These are phyloP conservation scores for Trichoderma sp. DNA, from an alignment of 2,329 filamentous ascomycete species.

Conservation along the genomic window DNA sequence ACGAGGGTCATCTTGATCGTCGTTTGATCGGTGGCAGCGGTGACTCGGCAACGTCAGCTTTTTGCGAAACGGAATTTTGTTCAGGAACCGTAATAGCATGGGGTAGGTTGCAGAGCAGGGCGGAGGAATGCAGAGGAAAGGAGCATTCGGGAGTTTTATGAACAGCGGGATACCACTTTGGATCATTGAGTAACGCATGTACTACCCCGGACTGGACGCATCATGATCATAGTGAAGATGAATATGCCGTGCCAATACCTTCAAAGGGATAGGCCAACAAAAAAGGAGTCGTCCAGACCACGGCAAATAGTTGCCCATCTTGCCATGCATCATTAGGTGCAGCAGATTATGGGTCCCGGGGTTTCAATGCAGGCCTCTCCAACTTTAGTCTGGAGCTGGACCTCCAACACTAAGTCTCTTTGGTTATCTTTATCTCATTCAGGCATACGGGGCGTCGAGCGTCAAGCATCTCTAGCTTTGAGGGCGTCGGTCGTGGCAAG, in stretches of 20 bases:
- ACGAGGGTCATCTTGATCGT: not conserved
- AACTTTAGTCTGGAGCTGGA: not conserved
- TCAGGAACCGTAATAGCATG: not conserved
- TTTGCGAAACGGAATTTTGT: not conserved
- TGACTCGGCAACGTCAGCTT: not conserved
- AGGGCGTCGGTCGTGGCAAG: not conserved
- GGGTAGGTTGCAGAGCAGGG: not conserved
- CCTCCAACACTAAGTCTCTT: not conserved
- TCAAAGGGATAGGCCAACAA: not conserved
- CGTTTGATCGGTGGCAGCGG: not conserved
- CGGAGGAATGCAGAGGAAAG: not conserved
- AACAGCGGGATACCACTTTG: not conserved
- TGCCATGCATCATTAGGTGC: not conserved
- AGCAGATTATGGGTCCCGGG: not conserved
- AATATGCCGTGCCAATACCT: not conserved
- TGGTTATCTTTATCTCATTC: not conserved
- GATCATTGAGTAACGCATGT: not conserved
- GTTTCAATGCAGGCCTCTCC: not conserved
- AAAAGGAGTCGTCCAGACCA: not conserved
- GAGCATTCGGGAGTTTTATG: not conserved
- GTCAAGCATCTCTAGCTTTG: not conserved
- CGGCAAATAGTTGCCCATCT: not conserved
- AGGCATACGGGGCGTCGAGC: not conserved
- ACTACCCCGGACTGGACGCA: not conserved
- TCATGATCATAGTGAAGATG: not conserved